Evolutionary conservation across 139 green algal genomes (phyloP).

Genomic region (Gonium pectorale): DNA sequence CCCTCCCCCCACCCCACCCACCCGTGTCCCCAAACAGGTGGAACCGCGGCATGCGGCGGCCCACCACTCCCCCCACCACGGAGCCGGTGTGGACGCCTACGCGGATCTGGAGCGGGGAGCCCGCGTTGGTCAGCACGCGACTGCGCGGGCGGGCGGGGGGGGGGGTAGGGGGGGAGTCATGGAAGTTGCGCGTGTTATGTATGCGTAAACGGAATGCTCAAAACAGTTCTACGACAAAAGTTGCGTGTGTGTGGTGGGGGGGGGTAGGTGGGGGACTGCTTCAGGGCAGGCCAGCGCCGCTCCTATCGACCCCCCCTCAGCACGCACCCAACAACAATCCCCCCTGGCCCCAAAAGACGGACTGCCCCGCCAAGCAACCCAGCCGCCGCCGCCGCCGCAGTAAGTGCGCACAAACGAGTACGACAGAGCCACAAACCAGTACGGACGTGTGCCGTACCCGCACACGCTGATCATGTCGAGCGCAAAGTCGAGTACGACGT

Average conservation of each 20-base stretch:
- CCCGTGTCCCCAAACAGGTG: conserved; percentile 32
- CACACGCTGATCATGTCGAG: conserved; percentile 31
- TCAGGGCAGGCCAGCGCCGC: not conserved
- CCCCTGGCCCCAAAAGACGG: too few species aligned
- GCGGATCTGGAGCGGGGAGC: conserved; percentile 32
- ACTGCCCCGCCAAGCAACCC: too few species aligned
- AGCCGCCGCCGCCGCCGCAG: too few species aligned
- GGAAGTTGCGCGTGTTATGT: too few species aligned
- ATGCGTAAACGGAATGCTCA: too few species aligned
- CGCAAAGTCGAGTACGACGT: conserved; percentile 33
- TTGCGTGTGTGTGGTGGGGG: not conserved
- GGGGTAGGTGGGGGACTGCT: not conserved
- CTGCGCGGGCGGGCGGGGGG: not conserved
- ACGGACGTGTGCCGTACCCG: too few species aligned
- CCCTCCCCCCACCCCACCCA: too few species aligned
- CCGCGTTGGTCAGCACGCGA: conserved; percentile 8
- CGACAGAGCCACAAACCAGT: too few species aligned
- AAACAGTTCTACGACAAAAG: not conserved
- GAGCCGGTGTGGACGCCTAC: conserved; percentile 30
- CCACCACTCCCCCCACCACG: conserved; percentile 36
- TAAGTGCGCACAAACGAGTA: too few species aligned
- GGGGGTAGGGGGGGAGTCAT: not conserved
- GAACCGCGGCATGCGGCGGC: conserved; percentile 21
- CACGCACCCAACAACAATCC: too few species aligned
- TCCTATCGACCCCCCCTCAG: not conserved